Base-by-base conservation (phyloP, 2,329 filamentous ascomycete genomes). In the Lachnellula cervina region DNA sequence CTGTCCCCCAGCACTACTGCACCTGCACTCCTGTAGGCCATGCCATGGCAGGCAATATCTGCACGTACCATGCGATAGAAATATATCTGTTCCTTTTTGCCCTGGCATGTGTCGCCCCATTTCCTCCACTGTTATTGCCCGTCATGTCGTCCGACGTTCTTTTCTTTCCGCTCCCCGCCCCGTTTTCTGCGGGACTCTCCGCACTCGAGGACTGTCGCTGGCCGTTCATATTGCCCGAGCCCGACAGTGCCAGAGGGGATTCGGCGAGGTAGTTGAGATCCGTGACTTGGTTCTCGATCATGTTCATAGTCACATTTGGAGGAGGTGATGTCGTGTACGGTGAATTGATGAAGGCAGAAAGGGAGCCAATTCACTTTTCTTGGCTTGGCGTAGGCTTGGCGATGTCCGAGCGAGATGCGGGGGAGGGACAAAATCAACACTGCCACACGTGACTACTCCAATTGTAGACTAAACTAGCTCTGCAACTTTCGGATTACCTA, bases 11-110 rank as follows among this genome's bases (percentile, higher is more conserved):
- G 14, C 16, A 16, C 17, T 19, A n/a, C 16, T 40, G 37, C 21
- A 40, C 5, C 37, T 37, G 17, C 23, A 45, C 13, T 32, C 28
- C 28, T 32, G 28, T 32, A 7, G 28, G 23, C 42, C 54, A n/a
- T n/a, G n/a, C n/a, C n/a, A n/a, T 44, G 35, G 2, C 16, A 25
- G 23, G 51, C 25, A 19, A 5, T 8, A 45, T 32, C 37, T 46
- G 49, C 40, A 65, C 64, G 23, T 60, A 71, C 68, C 69, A 71
- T 23, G 69, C 69, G 52, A 71, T 71, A 17, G 66, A 68, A 46
- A 71, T 71, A 58, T 71, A 71, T 58, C 69, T 59, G 59, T 70
- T 71, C 53, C 68, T 64, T 56, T 71, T 70, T 21, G 69, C 66
- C 45, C 68, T 63, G 8, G 68, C 68, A 55, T 70, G 68, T 40